phyloP scores from a whole-genome alignment of 2,329 filamentous ascomycete species.

The Fulvia fulva region DNA sequence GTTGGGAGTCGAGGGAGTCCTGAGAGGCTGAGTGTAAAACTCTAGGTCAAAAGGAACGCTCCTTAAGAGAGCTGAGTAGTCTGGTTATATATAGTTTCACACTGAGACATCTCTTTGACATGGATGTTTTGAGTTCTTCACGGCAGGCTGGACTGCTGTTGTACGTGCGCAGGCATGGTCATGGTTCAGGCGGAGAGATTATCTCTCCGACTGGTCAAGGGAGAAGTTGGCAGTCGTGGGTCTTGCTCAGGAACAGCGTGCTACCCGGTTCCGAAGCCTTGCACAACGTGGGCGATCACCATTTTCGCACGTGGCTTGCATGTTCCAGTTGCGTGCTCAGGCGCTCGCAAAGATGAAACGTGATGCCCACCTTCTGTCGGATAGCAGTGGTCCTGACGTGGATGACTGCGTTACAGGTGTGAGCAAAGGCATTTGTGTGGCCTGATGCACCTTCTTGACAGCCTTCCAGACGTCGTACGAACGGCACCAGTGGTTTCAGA shows the following conservation, averaged over 20 bases:
- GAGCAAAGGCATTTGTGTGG: not conserved
- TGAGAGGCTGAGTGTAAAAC: not conserved
- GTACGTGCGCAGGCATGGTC: not conserved
- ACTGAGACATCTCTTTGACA: too few species aligned
- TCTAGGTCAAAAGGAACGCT: too few species aligned
- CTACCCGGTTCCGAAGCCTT: not conserved
- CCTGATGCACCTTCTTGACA: not conserved
- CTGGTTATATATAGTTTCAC: too few species aligned
- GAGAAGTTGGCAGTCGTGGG: not conserved
- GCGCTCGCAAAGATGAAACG: not conserved
- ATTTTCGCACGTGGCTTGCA: conserved; percentile 1
- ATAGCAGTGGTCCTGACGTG: not conserved
- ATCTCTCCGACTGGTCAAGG: not conserved
- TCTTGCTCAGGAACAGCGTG: not conserved
- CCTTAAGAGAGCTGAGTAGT: too few species aligned
- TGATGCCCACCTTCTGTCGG: not conserved
- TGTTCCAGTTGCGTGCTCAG: not conserved
- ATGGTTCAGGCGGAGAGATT: not conserved
- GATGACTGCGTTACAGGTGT: not conserved
- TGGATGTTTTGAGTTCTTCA: not conserved
- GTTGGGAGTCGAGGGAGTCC: not conserved
- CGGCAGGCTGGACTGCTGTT: not conserved
- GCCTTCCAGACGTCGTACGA: not conserved
- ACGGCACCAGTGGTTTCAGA: not conserved
- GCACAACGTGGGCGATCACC: conserved; percentile 1